phyloP scores from a whole-genome alignment of 2,329 filamentous ascomycete species.

The Ophiostoma sp. region DNA sequence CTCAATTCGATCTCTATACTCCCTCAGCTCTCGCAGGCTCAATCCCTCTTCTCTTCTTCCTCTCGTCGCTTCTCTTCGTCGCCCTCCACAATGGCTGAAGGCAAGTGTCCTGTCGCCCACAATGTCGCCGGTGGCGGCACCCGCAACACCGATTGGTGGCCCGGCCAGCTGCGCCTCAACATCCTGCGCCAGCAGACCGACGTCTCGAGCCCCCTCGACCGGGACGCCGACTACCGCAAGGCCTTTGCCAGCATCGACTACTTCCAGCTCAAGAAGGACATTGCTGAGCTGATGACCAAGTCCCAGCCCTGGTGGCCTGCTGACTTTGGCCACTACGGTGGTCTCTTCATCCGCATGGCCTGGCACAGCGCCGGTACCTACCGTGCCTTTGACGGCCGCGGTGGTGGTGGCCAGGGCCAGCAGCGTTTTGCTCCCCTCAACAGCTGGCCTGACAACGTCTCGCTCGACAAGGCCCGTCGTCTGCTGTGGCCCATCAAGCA shows the following conservation, averaged over 20 bases:
- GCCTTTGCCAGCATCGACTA: slow-evolving; percentile 56
- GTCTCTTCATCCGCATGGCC: slow-evolving; percentile 73
- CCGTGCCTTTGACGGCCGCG: slow-evolving; percentile 67
- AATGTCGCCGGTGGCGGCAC: slow-evolving; percentile 56
- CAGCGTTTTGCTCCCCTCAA: slow-evolving; percentile 77
- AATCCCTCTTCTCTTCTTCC: not conserved
- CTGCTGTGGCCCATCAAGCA: slow-evolving; percentile 78
- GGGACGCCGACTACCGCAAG: slow-evolving; percentile 64
- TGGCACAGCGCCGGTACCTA: slow-evolving; percentile 79
- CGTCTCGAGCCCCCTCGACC: slow-evolving; percentile 56
- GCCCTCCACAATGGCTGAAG: slow-evolving; percentile 19
- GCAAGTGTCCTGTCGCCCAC: slow-evolving; percentile 22
- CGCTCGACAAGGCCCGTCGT: slow-evolving; percentile 72
- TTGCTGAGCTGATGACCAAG: slow-evolving; percentile 64
- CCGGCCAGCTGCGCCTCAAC: slow-evolving; percentile 59
- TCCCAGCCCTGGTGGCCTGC: slow-evolving; percentile 79
- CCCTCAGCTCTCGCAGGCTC: not conserved
- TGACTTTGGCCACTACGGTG: slow-evolving; percentile 75
- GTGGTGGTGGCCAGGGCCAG: slow-evolving; percentile 67
- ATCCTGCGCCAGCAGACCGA: slow-evolving; percentile 67
- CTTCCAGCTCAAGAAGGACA: slow-evolving; percentile 52
- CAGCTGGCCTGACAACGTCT: slow-evolving; percentile 76
- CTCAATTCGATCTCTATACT: not conserved
- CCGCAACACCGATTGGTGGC: slow-evolving; percentile 69
- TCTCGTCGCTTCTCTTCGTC: slow-evolving; percentile 11